Percentiles rank a stretch among this genome's conserved stretches.
Conservation (phyloP, 768 basidiomycete genomes). For the Amylocystis lapponica region DNA sequence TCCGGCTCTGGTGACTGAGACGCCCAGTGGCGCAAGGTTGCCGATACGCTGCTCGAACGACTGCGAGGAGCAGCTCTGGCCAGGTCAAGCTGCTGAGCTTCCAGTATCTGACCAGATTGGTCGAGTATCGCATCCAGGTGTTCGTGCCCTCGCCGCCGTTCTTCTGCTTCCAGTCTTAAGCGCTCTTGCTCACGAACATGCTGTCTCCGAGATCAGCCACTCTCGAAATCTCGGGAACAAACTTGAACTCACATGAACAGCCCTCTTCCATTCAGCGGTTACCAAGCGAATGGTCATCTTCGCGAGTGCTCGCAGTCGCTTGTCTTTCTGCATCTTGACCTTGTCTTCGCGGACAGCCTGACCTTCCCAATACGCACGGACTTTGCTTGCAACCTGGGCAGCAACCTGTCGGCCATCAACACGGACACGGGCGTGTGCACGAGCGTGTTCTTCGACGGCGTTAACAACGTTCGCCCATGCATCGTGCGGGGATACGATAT, state of each 20-base stretch:
- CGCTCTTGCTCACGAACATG: constrained; percentile 70
- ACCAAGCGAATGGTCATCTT: constrained; percentile 70
- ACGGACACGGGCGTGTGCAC: constrained; percentile 23
- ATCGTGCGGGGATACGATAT: constrained; percentile 43
- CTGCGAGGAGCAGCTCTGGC: constrained; percentile 44
- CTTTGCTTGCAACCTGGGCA: constrained; percentile 52
- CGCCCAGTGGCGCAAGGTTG: constrained; percentile 12
- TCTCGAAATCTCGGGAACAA: neutral
- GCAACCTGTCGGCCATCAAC: constrained; percentile 38
- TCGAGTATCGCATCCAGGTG: constrained; percentile 89
- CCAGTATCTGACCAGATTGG: constrained; percentile 81
- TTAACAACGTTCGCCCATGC: constrained; percentile 57
- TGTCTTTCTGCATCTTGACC: constrained; percentile 56
- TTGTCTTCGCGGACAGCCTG: constrained; percentile 58
- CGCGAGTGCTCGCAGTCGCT: constrained; percentile 56
- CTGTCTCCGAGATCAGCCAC: too few species aligned
- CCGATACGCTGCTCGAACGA: constrained; percentile 42
- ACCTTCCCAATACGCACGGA: constrained; percentile 74
- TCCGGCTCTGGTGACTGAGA: constrained; percentile 21
- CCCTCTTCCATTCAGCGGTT: constrained; percentile 81
- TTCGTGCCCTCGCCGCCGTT: constrained; percentile 70
- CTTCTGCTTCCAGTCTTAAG: constrained; percentile 63
- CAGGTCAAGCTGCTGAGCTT: constrained; percentile 75
- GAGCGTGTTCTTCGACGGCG: constrained; percentile 32
- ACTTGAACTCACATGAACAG: constrained; percentile 66